phyloP scores from a whole-genome alignment of 768 basidiomycete species.

The Suillus americanus region DNA sequence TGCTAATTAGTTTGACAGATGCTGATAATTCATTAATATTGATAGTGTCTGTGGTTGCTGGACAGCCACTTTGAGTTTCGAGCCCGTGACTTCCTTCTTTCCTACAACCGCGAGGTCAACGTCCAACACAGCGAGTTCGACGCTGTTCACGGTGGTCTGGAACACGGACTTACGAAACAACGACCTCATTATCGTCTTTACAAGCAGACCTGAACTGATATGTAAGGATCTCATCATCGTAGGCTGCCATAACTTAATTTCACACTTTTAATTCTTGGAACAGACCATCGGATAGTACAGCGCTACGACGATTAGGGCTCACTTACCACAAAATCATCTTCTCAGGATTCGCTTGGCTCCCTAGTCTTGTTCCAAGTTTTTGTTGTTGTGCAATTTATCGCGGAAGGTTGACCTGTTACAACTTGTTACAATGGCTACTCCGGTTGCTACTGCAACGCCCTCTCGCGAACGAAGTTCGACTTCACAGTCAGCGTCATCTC shows the following conservation, averaged over 20 bases:
- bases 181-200: too few species aligned
- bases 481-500: conserved; percentile 23
- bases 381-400: not conserved
- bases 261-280: not conserved
- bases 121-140: conserved; percentile 1
- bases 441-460: conserved; percentile 15
- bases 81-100: not conserved
- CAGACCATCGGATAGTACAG: not conserved
- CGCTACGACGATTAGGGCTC: not conserved
- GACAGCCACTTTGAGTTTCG: not conserved
- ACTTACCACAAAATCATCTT: not conserved
- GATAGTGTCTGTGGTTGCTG: not conserved
- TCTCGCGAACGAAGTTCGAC: conserved; percentile 25
- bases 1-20: not conserved
- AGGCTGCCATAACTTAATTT: not conserved
- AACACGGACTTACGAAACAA: not conserved
- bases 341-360: not conserved
- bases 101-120: not conserved
- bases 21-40: conserved; percentile 1
- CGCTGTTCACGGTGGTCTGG: not conserved
- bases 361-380: conserved; percentile 1
- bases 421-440: not conserved
- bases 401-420: not conserved
- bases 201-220: not conserved
- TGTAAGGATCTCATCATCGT: not conserved